Base-by-base conservation (phyloP, 1,139 yeast species). In the Yamadazyma taylorii region DNA sequence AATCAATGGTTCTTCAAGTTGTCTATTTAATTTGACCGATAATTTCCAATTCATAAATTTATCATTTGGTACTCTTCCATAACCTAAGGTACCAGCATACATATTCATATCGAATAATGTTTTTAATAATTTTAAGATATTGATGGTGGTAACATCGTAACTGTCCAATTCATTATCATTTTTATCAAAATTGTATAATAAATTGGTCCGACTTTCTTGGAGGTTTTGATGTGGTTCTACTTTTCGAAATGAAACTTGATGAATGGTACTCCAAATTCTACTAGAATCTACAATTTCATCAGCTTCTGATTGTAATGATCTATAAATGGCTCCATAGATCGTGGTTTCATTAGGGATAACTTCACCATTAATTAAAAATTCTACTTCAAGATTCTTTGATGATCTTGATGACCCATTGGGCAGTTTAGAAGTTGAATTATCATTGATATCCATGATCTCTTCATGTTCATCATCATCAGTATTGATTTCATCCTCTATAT, bases 1-100 rank as follows among this genome's bases (percentile, higher is more conserved):
- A 24, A 90, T 76, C 41, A 90, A 64, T 0, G 96, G 95, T 47
- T 92, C 97, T 51, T 90, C 97, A 29, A 92, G 61, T 58, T 90
- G 97, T 35, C 95, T 68, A 45, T 86, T 85, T 40, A 92, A 66
- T 56, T 90, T 92, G 1, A 95, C 95, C 3, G 96, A 82, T 23
- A 92, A 60, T 52, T 89, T 90, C 63, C 90, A 80, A 53, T 87
- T 90, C 51, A 83, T 65, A 51, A 89, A 90, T 10, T 74, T 64
- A 19, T 64, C 67, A 0, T 75, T 57, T 9, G 78, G 57, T 2
- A 48, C 37, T 7, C 33, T 36, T 8, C 35, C 37, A 15, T 32
- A 36, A 3, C 31, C 39, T 7, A 43, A 42, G n/a, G 40, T 40
- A 2, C 40, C 29, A 25, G 61, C 63, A n/a, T 63, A 52, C n/a